phyloP scores from a whole-genome alignment of 805 yeast species.

The Kuraishia ogatae region DNA sequence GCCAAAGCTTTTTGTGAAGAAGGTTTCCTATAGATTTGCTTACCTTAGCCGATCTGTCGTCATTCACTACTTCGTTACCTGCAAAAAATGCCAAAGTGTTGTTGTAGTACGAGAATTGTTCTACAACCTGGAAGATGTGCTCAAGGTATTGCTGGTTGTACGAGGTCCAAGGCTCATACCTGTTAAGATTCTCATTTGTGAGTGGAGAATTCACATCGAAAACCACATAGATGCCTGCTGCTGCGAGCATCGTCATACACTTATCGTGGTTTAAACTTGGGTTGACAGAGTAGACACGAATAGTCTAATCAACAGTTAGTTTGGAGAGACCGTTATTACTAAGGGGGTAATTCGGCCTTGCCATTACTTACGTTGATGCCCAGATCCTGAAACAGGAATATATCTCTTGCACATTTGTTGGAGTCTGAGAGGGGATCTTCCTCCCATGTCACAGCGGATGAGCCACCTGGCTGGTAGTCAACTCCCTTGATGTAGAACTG shows the following conservation, averaged over 20 bases:
- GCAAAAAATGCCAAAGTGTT: conserved; percentile 89
- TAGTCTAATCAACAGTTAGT: conserved; percentile 31
- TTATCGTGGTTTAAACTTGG: conserved; percentile 76
- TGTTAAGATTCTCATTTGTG: conserved; percentile 32
- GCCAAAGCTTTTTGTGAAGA: neutral
- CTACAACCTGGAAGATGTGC: conserved; percentile 71
- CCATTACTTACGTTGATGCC: conserved; percentile 55
- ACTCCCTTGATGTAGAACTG: conserved; percentile 79
- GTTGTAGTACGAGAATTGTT: conserved; percentile 75
- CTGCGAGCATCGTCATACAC: conserved; percentile 87
- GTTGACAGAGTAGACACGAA: conserved; percentile 81
- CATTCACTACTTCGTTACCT: conserved; percentile 87
- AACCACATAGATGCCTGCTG: conserved; percentile 87
- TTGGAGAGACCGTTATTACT: conserved; percentile 1
- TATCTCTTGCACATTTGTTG: conserved; percentile 71
- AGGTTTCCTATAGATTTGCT: neutral
- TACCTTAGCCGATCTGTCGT: conserved; percentile 51
- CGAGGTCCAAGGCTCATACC: conserved; percentile 92
- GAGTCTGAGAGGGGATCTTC: conserved; percentile 75
- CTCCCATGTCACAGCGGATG: conserved; percentile 53
- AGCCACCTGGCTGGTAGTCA: conserved; percentile 95
- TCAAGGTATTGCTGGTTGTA: conserved; percentile 63
- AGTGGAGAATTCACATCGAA: conserved; percentile 88
- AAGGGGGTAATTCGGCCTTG: neutral
- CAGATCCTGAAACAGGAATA: conserved; percentile 68